phyloP scores from a whole-genome alignment of 495 filamentous ascomycete species.

The Penicillium cinerascens region DNA sequence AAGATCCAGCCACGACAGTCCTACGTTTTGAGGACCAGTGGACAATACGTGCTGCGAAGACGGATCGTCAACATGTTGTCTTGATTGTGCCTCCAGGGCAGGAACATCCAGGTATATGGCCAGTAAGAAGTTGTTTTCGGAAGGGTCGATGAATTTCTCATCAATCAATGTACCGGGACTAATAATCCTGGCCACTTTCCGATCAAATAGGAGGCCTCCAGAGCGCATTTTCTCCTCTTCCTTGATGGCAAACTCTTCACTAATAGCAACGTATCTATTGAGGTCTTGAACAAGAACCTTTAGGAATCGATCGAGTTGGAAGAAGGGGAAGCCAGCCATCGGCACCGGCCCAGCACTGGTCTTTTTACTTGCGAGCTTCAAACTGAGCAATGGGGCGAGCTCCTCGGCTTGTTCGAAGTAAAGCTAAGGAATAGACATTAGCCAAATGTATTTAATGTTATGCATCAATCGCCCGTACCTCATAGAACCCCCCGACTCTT shows the following conservation, averaged over 20 bases:
- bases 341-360: conserved; percentile 69
- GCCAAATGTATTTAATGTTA: background rate
- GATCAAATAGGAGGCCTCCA: conserved; percentile 76
- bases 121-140: conserved; percentile 87
- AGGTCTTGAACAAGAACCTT: conserved; percentile 90
- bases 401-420: conserved; percentile 94
- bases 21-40: conserved; percentile 51
- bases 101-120: conserved; percentile 57
- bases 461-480: conserved; percentile 41
- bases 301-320: conserved; percentile 84
- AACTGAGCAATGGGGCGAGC: conserved; percentile 75
- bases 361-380: conserved; percentile 82
- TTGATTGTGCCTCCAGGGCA: conserved; percentile 18
- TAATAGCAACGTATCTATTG: conserved; percentile 85
- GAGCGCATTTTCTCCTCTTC: conserved; percentile 62
- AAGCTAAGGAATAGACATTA: conserved; percentile 42
- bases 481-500: conserved; percentile 91
- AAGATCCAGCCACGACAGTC: conserved; percentile 90
- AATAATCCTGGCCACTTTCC: conserved; percentile 79
- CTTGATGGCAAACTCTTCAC: conserved; percentile 80
- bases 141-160: conserved; percentile 93
- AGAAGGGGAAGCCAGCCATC: conserved; percentile 94
- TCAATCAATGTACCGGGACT: conserved; percentile 95
- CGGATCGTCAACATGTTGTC: conserved; percentile 15
- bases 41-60: conserved; percentile 35